These are phyloP conservation scores for Scheffersomyces cryptocercus DNA, from an alignment of 1,139 yeast genomes.

Conservation along the genomic window DNA sequence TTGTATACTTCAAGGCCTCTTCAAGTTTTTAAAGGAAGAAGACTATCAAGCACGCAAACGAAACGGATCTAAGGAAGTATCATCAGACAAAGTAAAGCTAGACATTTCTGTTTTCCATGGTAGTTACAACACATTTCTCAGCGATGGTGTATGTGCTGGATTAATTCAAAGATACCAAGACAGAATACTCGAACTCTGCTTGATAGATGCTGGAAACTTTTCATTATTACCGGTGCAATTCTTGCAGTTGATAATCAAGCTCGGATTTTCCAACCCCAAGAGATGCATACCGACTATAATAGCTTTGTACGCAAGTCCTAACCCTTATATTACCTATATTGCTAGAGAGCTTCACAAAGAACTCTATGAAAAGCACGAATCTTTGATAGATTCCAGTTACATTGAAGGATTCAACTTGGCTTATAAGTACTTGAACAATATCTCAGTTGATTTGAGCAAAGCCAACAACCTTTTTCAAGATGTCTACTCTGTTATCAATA, in stretches of 20 bases:
- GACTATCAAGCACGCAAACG: conserved; percentile 46
- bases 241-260: conserved; percentile 53
- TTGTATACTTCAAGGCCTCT: conserved; percentile 55
- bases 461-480: conserved; percentile 18
- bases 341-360: conserved; percentile 57
- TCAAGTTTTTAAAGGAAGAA: conserved; percentile 54
- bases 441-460: conserved; percentile 18
- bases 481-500: conserved; percentile 46
- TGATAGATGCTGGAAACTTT: conserved; percentile 42
- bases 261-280: conserved; percentile 78
- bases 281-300: conserved; percentile 66
- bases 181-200: conserved; percentile 49
- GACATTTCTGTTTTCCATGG: conserved; percentile 61
- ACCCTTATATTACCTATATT: conserved; percentile 39
- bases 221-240: conserved; percentile 55
- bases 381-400: conserved; percentile 66
- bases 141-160: conserved; percentile 74
- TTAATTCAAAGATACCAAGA: conserved; percentile 63
- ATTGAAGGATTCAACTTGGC: conserved; percentile 65
- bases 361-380: conserved; percentile 65
- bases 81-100: conserved; percentile 28
- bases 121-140: conserved; percentile 41
- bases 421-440: conserved; percentile 38
- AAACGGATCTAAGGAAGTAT: conserved; percentile 33
- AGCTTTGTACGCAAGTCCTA: conserved; percentile 63